Evolutionary conservation across 345 rosid species (phyloP).

Genomic region (Gossypioides kirkii): DNA sequence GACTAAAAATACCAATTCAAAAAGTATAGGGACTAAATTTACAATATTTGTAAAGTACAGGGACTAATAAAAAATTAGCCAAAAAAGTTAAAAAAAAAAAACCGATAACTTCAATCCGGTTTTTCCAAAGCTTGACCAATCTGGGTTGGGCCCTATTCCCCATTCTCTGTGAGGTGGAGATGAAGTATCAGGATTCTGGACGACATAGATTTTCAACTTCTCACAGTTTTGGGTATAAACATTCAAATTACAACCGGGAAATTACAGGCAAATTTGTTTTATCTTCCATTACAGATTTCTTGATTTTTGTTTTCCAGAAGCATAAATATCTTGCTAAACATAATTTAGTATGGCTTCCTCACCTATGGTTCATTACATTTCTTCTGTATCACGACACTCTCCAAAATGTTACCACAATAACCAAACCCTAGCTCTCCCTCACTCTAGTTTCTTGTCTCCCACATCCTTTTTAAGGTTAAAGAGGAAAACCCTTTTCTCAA

Average conservation of each 20-base stretch:
- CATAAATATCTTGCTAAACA: background rate
- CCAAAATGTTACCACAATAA: slow-evolving; percentile 22
- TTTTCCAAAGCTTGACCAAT: background rate
- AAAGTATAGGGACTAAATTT: too few species aligned
- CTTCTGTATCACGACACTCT: slow-evolving; percentile 17
- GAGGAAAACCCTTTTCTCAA: slow-evolving; percentile 17
- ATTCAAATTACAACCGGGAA: background rate
- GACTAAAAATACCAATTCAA: too few species aligned
- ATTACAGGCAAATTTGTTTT: too few species aligned
- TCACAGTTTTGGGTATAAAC: background rate
- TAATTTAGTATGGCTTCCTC: slow-evolving; percentile 17
- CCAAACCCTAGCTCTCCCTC: slow-evolving; percentile 24
- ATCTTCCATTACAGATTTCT: too few species aligned
- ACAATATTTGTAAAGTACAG: too few species aligned
- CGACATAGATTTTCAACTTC: background rate
- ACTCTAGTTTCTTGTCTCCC: slow-evolving; percentile 24
- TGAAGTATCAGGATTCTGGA: background rate
- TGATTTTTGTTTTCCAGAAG: slow-evolving; percentile 3
- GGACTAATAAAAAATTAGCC: too few species aligned
- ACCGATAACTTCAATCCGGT: too few species aligned
- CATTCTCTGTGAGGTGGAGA: background rate
- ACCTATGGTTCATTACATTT: slow-evolving; percentile 16
- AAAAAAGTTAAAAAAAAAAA: too few species aligned
- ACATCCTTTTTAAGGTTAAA: slow-evolving; percentile 27
- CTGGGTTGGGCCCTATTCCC: background rate